Percentiles rank a stretch among this genome's conserved stretches.
These are phyloP conservation scores for Gynandropsis gynandra DNA, from an alignment of 345 rosid genomes.

Conservation along the genomic window DNA sequence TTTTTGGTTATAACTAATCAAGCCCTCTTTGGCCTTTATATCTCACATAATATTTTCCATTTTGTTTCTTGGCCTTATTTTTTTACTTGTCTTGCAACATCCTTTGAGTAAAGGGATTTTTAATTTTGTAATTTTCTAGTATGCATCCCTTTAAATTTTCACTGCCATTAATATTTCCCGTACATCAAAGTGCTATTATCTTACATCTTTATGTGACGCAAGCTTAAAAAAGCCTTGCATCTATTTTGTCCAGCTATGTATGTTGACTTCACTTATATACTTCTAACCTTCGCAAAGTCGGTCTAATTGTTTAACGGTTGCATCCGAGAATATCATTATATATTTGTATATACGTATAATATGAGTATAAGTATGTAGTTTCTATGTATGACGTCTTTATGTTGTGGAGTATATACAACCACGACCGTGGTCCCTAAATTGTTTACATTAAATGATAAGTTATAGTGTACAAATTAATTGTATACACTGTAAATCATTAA, in stretches of 20 bases:
- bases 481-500: too few relatives aligned
- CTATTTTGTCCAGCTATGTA: slow-evolving; percentile 16
- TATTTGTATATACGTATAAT: not conserved
- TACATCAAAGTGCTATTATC: slow-evolving; percentile 19
- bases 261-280: slow-evolving; percentile 24
- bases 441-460: slow-evolving; percentile 27
- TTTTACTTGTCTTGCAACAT: not conserved
- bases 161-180: slow-evolving; percentile 16
- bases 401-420: slow-evolving; percentile 17
- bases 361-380: slow-evolving; percentile 13
- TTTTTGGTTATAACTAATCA: too few relatives aligned
- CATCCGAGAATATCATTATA: too few relatives aligned
- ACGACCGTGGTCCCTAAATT: slow-evolving; percentile 29
- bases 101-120: not conserved
- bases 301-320: too few relatives aligned
- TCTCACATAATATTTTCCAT: not conserved
- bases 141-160: slow-evolving; percentile 9
- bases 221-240: slow-evolving; percentile 22
- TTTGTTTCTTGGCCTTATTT: not conserved
- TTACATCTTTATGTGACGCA: slow-evolving; percentile 19
- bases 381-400: slow-evolving; percentile 16
- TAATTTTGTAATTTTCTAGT: not conserved
- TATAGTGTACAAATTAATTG: too few relatives aligned
- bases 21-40: slow-evolving; percentile 13
- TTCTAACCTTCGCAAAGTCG: not conserved